Base-by-base conservation (phyloP, 192 early-diverging fungal genomes). In the Coemansia sp. region DNA sequence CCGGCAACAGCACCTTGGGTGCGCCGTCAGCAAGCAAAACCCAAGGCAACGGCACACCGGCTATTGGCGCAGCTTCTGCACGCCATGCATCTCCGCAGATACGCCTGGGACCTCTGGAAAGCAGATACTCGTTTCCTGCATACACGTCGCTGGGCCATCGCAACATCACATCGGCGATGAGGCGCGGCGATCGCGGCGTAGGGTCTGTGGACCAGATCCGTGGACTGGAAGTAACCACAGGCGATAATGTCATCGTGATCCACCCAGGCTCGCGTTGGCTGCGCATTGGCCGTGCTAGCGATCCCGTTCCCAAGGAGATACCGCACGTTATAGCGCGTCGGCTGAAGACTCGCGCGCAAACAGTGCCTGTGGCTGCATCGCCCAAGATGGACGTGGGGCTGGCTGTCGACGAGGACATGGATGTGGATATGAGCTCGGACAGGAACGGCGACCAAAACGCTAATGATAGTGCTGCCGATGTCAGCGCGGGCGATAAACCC, bases 231-330 rank as follows among this genome's bases (percentile, higher is more conserved):
- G 75, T 68, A 5, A 51, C 75, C 2, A 73, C 63, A 1, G 85
- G 84, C 42, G 74, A 83, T 11, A 90, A 93, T 67, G 86, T 91
- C 17, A 85, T 96, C 61, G 88, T 96, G 16, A 92, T 96, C 59
- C 91, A 96, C 48, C 88, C 94, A 3, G 94, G 94, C 45, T 96
- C 94, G 55, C 80, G 89, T 54, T 87, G 87, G 72, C 76, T 96
- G 50, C 83, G 91, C 40, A 87, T 96, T n/a, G 93, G 93, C 29
- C 72, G 87, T 14, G 91, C 93, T 6, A 91, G 90, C 14, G 92
- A 96, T 54, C 87, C 93, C 0, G 87, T 91, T 42, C 93, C 94
- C 2, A 73, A 77, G 16, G 86, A 88, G 10, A 78, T 92, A 0
- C 92, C 93, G 22, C 91, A 96, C 60, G 86, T 92, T 1, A 89